These are phyloP conservation scores for Phytopythium boreale DNA, from an alignment of 352 stramenopile genomes.

Conservation along the genomic window DNA sequence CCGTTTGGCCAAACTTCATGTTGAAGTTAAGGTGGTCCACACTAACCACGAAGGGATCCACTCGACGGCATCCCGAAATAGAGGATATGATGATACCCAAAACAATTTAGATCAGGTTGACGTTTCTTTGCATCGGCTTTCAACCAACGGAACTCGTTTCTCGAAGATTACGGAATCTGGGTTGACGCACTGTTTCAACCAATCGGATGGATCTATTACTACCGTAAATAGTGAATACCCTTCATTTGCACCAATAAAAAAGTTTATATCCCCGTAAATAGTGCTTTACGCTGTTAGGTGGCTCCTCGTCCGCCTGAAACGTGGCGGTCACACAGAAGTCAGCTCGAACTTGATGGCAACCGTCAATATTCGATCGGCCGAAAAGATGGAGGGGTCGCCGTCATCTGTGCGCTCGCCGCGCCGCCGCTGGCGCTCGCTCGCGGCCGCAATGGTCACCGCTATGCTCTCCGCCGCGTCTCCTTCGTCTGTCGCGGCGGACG, in stretches of 20 bases:
- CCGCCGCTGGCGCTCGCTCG: slow-evolving; percentile 3
- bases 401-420: background rate
- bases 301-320: background rate
- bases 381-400: background rate
- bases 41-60: background rate
- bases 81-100: background rate
- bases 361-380: background rate
- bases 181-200: background rate
- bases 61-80: background rate
- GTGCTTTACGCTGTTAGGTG: background rate
- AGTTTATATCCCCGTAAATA: background rate
- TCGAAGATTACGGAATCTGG: too few species aligned
- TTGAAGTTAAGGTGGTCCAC: background rate
- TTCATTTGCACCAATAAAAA: background rate
- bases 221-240: background rate
- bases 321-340: background rate
- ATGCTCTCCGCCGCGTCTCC: background rate
- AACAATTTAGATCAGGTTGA: background rate
- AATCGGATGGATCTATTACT: background rate
- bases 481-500: background rate
- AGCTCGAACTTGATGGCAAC: background rate
- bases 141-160: background rate
- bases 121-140: background rate
- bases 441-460: background rate
- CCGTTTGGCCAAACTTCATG: background rate